Evolutionary conservation across 2,329 filamentous ascomycete species (phyloP).

Genomic region (Metarhizium robertsii): DNA sequence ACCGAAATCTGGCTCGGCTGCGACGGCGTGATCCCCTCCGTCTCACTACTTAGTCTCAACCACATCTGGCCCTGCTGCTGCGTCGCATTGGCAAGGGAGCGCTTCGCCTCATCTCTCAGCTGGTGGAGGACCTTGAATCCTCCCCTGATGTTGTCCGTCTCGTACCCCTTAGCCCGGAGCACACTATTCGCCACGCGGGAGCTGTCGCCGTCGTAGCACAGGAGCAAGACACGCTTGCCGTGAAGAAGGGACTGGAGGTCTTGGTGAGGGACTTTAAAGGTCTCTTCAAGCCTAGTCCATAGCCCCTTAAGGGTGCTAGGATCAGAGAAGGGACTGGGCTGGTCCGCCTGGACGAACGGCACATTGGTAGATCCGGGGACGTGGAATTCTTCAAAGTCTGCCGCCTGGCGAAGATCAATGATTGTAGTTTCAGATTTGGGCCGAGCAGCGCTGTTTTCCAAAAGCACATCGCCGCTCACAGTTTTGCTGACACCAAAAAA

Average conservation of each 20-base stretch:
- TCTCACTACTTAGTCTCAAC: not conserved
- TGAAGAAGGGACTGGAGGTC: conserved; percentile 14
- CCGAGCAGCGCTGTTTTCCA: conserved; percentile 5
- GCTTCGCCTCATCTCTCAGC: not conserved
- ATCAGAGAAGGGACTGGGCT: conserved; percentile 36
- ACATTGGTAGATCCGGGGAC: conserved; percentile 35
- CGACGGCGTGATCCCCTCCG: not conserved
- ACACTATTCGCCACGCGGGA: conserved; percentile 44
- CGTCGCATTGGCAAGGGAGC: not conserved
- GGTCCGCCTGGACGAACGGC: conserved; percentile 28
- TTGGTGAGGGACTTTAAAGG: conserved; percentile 23
- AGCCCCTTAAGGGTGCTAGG: conserved; percentile 30
- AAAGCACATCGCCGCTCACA: conserved; percentile 2
- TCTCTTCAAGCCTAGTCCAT: conserved; percentile 36
- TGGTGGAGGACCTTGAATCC: conserved; percentile 19
- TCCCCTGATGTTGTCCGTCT: conserved; percentile 36
- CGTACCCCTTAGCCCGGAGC: conserved; percentile 37
- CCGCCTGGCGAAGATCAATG: conserved; percentile 33
- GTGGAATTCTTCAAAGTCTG: conserved; percentile 32
- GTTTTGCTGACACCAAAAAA: conserved; percentile 16
- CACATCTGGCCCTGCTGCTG: not conserved
- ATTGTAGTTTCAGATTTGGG: conserved; percentile 22
- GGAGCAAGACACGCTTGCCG: conserved; percentile 30
- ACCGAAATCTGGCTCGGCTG: not conserved
- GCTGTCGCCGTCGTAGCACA: conserved; percentile 47